phyloP scores from a whole-genome alignment of 331 rosid genomes.

The Saraca asoca region DNA sequence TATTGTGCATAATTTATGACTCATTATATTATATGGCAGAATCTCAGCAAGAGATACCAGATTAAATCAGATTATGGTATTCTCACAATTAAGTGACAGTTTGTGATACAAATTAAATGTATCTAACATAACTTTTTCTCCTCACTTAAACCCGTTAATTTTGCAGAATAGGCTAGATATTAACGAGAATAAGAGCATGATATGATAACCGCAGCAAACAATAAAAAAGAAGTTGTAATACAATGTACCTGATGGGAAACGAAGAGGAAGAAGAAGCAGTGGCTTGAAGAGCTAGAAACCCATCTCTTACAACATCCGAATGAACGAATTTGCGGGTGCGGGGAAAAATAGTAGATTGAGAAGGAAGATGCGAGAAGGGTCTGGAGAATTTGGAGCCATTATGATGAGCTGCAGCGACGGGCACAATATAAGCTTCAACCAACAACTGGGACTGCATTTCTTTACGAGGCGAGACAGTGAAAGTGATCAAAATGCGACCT shows the following conservation, averaged over 20 bases:
- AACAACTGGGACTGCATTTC: slow-evolving; percentile 37
- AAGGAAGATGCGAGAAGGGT: slow-evolving; percentile 7
- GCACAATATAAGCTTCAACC: not conserved
- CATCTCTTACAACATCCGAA: slow-evolving; percentile 2
- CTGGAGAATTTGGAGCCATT: slow-evolving; percentile 12
- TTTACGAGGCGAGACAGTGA: not conserved
- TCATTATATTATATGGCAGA: not conserved
- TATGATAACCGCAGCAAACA: not conserved
- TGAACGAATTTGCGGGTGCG: not conserved
- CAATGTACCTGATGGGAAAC: slow-evolving; percentile 33
- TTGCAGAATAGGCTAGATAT: not conserved
- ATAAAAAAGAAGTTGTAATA: not conserved
- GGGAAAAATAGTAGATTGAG: not conserved
- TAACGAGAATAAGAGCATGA: not conserved
- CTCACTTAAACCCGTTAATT: not conserved
- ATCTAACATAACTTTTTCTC: too few relatives aligned
- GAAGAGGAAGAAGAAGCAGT: slow-evolving; percentile 23
- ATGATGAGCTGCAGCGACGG: slow-evolving; percentile 17
- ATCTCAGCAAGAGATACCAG: too few relatives aligned
- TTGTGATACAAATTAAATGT: too few relatives aligned
- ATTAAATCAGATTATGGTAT: too few relatives aligned
- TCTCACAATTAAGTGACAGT: too few relatives aligned
- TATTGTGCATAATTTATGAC: too few relatives aligned
- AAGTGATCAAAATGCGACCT: not conserved
- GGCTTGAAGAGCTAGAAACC: slow-evolving; percentile 20